These are phyloP conservation scores for Mortierella sp. DNA, from an alignment of 371 early-diverging fungal genomes.

Conservation along the genomic window DNA sequence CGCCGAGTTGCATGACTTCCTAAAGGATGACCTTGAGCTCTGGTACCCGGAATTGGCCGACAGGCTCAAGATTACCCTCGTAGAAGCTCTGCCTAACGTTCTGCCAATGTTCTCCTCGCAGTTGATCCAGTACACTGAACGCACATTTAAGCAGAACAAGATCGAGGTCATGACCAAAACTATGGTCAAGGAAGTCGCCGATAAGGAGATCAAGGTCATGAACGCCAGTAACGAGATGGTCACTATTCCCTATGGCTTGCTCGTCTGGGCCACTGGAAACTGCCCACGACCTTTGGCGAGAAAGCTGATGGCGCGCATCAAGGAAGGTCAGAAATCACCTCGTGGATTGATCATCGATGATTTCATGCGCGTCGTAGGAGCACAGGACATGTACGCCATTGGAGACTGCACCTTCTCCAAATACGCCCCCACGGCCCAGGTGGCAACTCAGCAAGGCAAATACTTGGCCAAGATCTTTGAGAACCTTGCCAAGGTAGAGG, in stretches of 20 bases:
- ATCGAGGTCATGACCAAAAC: constrained; percentile 74
- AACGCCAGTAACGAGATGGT: constrained; percentile 61
- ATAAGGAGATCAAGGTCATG: constrained; percentile 55
- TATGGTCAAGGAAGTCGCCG: constrained; percentile 63
- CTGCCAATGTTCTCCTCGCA: constrained; percentile 77
- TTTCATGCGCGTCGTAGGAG: constrained; percentile 69
- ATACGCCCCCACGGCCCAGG: constrained; percentile 86
- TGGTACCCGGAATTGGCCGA: constrained; percentile 70
- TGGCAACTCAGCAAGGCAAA: constrained; percentile 82
- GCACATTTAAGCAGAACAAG: constrained; percentile 71
- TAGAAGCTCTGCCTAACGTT: constrained; percentile 78
- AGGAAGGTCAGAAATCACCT: constrained; percentile 53
- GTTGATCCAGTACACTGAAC: constrained; percentile 73
- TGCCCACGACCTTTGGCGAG: too few relatives aligned
- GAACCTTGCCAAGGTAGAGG: constrained; percentile 52
- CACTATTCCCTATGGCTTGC: constrained; percentile 34
- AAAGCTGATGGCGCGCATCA: constrained; percentile 66
- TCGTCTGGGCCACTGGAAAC: constrained; percentile 83
- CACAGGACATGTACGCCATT: constrained; percentile 72
- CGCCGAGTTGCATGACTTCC: constrained; percentile 81
- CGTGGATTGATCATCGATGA: constrained; percentile 73
- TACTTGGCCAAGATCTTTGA: constrained; percentile 66
- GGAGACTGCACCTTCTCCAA: constrained; percentile 85
- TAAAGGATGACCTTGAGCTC: constrained; percentile 77
- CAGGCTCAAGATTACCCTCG: constrained; percentile 74